These are phyloP conservation scores for Diaporthe australafricana DNA, from an alignment of 2,329 filamentous ascomycete species.

Conservation along the genomic window DNA sequence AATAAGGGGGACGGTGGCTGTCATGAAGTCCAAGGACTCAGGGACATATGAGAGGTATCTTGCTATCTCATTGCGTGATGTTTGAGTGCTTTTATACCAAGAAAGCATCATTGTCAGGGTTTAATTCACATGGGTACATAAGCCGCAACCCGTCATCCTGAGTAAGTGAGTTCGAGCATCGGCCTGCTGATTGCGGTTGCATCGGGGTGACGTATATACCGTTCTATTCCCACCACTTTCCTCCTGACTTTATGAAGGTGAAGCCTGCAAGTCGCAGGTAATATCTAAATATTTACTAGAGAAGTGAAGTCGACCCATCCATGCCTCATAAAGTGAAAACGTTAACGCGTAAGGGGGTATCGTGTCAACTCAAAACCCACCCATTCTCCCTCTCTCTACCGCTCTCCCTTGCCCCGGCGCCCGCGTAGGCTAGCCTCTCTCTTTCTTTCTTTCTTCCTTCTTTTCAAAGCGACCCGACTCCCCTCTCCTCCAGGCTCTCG, in stretches of 20 bases:
- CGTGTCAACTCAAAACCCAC: constrained; percentile 19
- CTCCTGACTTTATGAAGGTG: not conserved
- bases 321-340: not conserved
- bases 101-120: too few relatives aligned
- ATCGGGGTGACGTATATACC: not conserved
- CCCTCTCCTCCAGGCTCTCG: constrained; percentile 73
- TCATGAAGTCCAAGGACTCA: too few relatives aligned
- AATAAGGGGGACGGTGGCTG: too few relatives aligned
- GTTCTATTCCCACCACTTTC: not conserved
- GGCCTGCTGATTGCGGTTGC: too few relatives aligned
- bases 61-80: too few relatives aligned
- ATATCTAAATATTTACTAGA: constrained; percentile 17
- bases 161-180: too few relatives aligned
- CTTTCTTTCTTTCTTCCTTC: not conserved
- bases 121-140: too few relatives aligned
- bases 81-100: too few relatives aligned
- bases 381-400: not conserved
- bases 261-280: not conserved
- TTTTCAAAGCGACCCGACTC: constrained; percentile 52
- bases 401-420: not conserved
- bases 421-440: not conserved
- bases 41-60: too few relatives aligned
- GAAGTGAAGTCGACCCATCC: constrained; percentile 18
- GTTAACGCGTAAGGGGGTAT: constrained; percentile 21
- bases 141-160: too few relatives aligned